Conservation (phyloP, 805 yeast species). For the Myxozyma neotropica region DNA sequence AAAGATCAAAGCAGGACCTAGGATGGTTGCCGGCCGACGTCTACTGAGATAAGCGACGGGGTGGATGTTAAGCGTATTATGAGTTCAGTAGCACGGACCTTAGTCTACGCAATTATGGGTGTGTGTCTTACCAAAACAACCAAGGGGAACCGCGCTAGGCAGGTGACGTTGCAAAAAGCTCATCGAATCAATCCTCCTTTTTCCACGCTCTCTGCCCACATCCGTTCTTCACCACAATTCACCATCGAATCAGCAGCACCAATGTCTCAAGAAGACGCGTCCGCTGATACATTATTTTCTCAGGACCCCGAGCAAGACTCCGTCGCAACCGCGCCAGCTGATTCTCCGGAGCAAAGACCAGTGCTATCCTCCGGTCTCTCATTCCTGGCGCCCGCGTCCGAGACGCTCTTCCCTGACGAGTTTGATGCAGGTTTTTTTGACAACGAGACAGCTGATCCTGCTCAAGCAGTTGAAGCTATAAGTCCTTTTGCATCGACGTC, state of each 20-base stretch:
- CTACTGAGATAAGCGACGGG: not conserved
- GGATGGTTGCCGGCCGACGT: no score
- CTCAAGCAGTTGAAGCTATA: not conserved
- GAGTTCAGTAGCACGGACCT: no score
- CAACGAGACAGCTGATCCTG: not conserved
- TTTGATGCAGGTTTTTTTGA: conserved; percentile 26
- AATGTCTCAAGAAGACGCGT: conserved; percentile 1
- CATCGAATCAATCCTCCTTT: not conserved
- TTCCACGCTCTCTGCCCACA: not conserved
- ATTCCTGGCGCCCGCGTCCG: conserved; percentile 10
- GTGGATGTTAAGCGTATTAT: not conserved
- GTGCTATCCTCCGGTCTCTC: conserved; percentile 11
- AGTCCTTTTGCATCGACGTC: conserved; percentile 10
- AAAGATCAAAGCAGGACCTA: no score
- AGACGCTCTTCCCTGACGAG: conserved; percentile 30
- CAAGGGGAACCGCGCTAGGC: no score
- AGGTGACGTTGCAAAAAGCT: conserved; percentile 8
- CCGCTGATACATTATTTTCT: not conserved
- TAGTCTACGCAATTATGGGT: not conserved
- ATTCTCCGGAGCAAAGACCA: not conserved
- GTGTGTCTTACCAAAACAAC: not conserved
- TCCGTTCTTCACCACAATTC: no score
- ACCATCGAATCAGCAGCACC: no score
- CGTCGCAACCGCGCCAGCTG: no score
- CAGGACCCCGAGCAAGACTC: not conserved